Evolutionary conservation across 768 basidiomycete genomes (phyloP), one percentile per base, ranked within the genome.

Genomic region (Xerocomellus chrysenteron): DNA sequence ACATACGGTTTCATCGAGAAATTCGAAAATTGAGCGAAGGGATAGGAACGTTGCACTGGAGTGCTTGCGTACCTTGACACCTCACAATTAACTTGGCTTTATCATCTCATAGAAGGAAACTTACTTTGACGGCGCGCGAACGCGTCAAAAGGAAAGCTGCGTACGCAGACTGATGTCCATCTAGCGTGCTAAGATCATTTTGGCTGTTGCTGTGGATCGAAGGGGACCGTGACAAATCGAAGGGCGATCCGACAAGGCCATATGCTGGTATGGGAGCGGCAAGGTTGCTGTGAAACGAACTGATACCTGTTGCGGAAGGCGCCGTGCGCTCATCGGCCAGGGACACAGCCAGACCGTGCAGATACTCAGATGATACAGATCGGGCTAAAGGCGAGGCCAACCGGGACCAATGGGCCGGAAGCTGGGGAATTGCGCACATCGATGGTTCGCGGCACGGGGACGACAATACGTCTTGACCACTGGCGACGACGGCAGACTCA

Each of bases 51-150:
- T 58, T 5, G 65, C 63, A 2, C 33, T 52, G 8, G 61, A 58
- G 11, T 62, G 56, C 55, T 66, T 73, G 48, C 63, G 60, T 21
- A 72, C 63, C 70, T 72, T 36, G 39, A 21, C 19, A n/a, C 7
- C 17, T 26, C 36, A 21, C 40, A 5, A 21, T 67, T 2, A 61
- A 55, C 40, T 2, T 7, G 17, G 24, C n/a, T 4, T 37, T 37
- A 42, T 14, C 11, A 41, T 9, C 13, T 19, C 10, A 21, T 3
- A 32, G 19, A 26, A 17, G 11, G 14, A 11, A 12, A 75, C 82
- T 63, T 58, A 83, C 84, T 52, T 75, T 76, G 28, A 84, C 74
- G n/a, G 78, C 81, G 55, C 83, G 79, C 33, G 83, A 84, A 41
- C 76, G 76, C 44, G 81, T 79, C 35, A 73, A 65, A 26, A 80